phyloP scores from a whole-genome alignment of 768 basidiomycete species.

The Trametes cingulata region DNA sequence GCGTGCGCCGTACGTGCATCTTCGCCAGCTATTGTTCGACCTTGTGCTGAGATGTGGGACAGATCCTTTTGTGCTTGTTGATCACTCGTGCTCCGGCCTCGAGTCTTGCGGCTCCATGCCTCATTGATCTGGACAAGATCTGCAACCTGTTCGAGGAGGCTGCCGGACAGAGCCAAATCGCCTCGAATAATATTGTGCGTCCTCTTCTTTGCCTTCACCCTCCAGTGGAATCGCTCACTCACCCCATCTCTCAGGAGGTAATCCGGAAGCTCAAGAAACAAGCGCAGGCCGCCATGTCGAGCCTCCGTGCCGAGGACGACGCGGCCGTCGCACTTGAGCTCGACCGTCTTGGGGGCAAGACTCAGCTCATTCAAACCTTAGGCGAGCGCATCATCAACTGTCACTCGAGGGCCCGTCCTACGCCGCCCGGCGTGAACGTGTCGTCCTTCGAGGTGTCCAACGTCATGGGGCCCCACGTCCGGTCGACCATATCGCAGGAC shows the following conservation, averaged over 20 bases:
- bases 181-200: slow-evolving; percentile 30
- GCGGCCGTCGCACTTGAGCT: slow-evolving; percentile 27
- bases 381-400: slow-evolving; percentile 8
- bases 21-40: too few species aligned
- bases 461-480: slow-evolving; percentile 31
- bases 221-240: neutral
- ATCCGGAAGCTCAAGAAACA: slow-evolving; percentile 33
- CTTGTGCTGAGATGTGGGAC: neutral
- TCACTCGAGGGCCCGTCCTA: neutral
- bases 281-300: slow-evolving; percentile 31
- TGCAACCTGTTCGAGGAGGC: slow-evolving; percentile 34
- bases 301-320: slow-evolving; percentile 13
- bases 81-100: slow-evolving; percentile 40
- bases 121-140: slow-evolving; percentile 37
- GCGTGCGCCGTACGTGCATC: slow-evolving; percentile 59
- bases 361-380: slow-evolving; percentile 26
- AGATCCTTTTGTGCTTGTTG: slow-evolving; percentile 36
- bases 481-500: slow-evolving; percentile 45
- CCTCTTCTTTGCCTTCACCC: neutral
- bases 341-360: slow-evolving; percentile 37
- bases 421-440: neutral
- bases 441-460: neutral
- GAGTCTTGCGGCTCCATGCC: slow-evolving; percentile 36
- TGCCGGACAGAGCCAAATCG: slow-evolving; percentile 25
- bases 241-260: slow-evolving; percentile 23